A percentile compares a stretch with the other conserved stretches of the same genome.
Conservation (phyloP, 108 stramenopile species). For the Thalassiosira profunda region DNA sequence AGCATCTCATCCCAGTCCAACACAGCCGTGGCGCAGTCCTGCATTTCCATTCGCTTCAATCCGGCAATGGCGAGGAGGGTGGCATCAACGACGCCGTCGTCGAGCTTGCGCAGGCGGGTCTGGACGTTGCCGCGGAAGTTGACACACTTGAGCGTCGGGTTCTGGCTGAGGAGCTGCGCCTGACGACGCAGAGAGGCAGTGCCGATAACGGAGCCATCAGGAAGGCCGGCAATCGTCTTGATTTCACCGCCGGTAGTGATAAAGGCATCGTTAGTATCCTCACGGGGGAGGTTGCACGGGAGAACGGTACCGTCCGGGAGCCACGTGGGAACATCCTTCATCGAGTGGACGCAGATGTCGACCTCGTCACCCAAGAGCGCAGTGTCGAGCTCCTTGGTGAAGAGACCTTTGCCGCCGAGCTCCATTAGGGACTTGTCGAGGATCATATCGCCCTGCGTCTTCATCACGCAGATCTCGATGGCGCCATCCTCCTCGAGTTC, state of each 20-base stretch:
- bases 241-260: constrained; percentile 73
- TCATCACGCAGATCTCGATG: constrained; percentile 98
- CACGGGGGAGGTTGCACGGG: constrained; percentile 97
- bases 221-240: constrained; percentile 89
- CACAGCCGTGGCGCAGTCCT: constrained; percentile 89
- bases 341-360: constrained; percentile 99
- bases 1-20: constrained; percentile 98
- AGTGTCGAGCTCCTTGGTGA: constrained; percentile 99
- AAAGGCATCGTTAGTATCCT: constrained; percentile 99
- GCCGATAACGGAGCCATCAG: constrained; percentile 95
- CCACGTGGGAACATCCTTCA: constrained; percentile 99
- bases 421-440: constrained; percentile 99
- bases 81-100: constrained; percentile 98
- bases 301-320: constrained; percentile 97
- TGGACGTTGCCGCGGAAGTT: constrained; percentile 99
- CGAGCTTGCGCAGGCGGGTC: constrained; percentile 98
- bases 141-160: constrained; percentile 97
- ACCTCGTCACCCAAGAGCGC: constrained; percentile 97
- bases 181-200: constrained; percentile 98
- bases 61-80: constrained; percentile 99
- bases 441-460: constrained; percentile 99
- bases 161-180: constrained; percentile 94
- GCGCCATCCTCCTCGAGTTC: constrained; percentile 96
- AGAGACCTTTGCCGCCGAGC: constrained; percentile 99
- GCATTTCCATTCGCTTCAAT: constrained; percentile 98